Evolutionary conservation across 73 alveolate species (phyloP).

Genomic region (Halteria grandinella): DNA sequence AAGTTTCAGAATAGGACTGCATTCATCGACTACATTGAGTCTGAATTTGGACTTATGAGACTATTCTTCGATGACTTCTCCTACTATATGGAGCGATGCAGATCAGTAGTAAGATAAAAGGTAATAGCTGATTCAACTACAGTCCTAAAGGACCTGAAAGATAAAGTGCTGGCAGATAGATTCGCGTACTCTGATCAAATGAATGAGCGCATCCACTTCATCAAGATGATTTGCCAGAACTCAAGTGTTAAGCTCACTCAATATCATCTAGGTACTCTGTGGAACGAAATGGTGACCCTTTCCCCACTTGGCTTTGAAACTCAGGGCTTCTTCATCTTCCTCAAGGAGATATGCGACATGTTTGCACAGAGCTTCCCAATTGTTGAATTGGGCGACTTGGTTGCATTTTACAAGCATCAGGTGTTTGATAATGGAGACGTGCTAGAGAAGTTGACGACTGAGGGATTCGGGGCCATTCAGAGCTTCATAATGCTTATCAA

Average conservation of each 20-base stretch:
- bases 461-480: slow-evolving; percentile 83
- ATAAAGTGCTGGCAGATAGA: slow-evolving; percentile 24
- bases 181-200: slow-evolving; percentile 60
- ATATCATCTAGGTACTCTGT: slow-evolving; percentile 22
- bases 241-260: slow-evolving; percentile 37
- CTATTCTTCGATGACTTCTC: slow-evolving; percentile 38
- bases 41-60: slow-evolving; percentile 4
- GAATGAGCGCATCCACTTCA: slow-evolving; percentile 45
- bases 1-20: neutral
- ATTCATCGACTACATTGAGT: slow-evolving; percentile 1
- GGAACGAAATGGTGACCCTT: slow-evolving; percentile 52
- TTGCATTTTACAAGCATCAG: slow-evolving; percentile 71
- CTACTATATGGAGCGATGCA: slow-evolving; percentile 13
- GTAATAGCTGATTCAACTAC: neutral
- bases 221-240: slow-evolving; percentile 11
- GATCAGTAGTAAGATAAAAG: neutral
- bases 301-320: slow-evolving; percentile 49
- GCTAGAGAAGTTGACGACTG: slow-evolving; percentile 60
- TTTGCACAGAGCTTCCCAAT: neutral
- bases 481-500: slow-evolving; percentile 76
- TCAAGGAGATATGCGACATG: slow-evolving; percentile 56
- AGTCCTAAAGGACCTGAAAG: neutral
- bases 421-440: slow-evolving; percentile 54
- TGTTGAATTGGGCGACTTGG: slow-evolving; percentile 59
- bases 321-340: slow-evolving; percentile 62